Base-by-base conservation (phyloP, 148 eudicot species). In the Linanthus parryae region DNA sequence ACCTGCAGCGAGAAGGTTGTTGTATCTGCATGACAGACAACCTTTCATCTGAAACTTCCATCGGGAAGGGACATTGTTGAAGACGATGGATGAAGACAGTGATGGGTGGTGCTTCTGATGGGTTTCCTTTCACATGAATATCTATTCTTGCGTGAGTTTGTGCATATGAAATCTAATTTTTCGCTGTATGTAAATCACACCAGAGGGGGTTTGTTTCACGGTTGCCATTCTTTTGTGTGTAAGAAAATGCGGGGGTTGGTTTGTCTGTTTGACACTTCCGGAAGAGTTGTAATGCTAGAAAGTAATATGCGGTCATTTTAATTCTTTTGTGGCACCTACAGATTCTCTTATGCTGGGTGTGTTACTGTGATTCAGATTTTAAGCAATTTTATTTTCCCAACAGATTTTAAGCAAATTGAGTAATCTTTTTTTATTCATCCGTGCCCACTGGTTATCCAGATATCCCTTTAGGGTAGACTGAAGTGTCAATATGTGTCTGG, bases 1-100 rank as follows among this genome's bases (percentile, higher is more conserved):
- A n/a, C 85, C 88, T 18, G 58, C 88, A 4, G 13, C 80, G 3
- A 76, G 95, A 66, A 85, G 92, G 62, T 71, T 90, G 23, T 58
- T 90, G 64, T 75, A 72, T 62, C 67, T 66, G 41, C 71, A 58
- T 56, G 39, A 67, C 49, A 62, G 65, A 31, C 25, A 61, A 46
- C 61, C 50, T 59, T 66, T 69, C 42, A 8, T 54, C 15, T 67
- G 65, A 54, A 21, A 45, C 56, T 44, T 36, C 19, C 21, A n/a
- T 53, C 7, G 25, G 22, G 22, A 11, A 9, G 17, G 16, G 17
- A 30, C 23, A 29, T 33, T 34, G 10, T 23, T 21, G 24, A 21
- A 29, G 28, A 31, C 15, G 17, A 24, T 47, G 57, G n/a, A 20
- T 36, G 58, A 35, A 20, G 39, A 41, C 50, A 25, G 15, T 2